These are phyloP conservation scores for Aspergillus mulundensis DNA, from an alignment of 495 filamentous ascomycete species.

Conservation along the genomic window DNA sequence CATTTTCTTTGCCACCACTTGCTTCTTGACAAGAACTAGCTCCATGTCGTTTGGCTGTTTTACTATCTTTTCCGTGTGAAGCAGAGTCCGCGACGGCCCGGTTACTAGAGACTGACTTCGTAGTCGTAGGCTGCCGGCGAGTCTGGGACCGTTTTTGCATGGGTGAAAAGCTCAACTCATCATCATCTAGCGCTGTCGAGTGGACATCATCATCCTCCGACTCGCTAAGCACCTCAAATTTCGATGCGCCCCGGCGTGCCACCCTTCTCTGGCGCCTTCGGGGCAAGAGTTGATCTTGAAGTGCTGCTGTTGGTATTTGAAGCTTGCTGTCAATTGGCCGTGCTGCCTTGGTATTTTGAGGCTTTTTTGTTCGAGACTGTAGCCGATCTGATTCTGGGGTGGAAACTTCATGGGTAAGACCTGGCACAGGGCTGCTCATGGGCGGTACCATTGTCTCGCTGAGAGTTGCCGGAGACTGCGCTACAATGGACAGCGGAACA, in stretches of 20 bases:
- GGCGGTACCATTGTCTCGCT: conserved; percentile 53
- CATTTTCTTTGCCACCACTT: conserved; percentile 30
- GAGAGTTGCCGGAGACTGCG: conserved; percentile 30
- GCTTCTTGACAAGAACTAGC: background rate
- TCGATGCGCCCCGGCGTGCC: conserved; percentile 15
- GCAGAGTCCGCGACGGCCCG: conserved; percentile 12
- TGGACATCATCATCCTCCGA: conserved; percentile 33
- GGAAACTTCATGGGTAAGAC: conserved; percentile 13
- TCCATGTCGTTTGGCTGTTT: conserved; percentile 9
- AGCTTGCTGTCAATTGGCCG: conserved; percentile 24
- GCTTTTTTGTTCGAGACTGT: conserved; percentile 22
- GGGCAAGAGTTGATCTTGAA: conserved; percentile 47
- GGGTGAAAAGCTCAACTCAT: conserved; percentile 34
- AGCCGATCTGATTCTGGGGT: conserved; percentile 19
- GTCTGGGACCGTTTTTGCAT: conserved; percentile 21
- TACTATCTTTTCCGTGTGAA: background rate
- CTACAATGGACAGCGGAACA: conserved; percentile 12
- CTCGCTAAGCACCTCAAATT: conserved; percentile 25
- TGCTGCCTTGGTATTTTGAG: background rate
- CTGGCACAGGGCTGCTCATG: conserved; percentile 34
- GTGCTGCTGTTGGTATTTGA: conserved; percentile 41
- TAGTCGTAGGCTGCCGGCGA: conserved; percentile 14
- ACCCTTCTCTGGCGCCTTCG: conserved; percentile 35
- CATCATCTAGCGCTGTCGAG: conserved; percentile 32
- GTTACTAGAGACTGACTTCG: conserved; percentile 15